Conservation (phyloP, 768 basidiomycete genomes). For the Pleurotus ostreatus region DNA sequence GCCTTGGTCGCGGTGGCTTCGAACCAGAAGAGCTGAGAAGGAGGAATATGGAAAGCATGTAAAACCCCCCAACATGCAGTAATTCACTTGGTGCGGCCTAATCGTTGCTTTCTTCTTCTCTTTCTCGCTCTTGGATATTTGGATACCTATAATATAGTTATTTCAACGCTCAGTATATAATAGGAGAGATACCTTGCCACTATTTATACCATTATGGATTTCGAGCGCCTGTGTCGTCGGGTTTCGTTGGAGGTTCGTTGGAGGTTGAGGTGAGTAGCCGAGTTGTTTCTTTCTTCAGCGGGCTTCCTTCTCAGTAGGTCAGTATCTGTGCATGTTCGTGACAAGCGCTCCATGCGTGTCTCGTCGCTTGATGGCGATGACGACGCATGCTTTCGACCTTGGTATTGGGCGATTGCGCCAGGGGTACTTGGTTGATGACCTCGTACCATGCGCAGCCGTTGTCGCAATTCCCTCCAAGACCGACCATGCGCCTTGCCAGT, state of each 20-base stretch:
- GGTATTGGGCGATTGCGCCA: neutral
- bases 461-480: too few species aligned
- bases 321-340: too few species aligned
- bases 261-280: too few species aligned
- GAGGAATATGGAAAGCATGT: constrained; percentile 3
- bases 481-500: neutral
- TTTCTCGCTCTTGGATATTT: neutral
- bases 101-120: neutral
- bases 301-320: too few species aligned
- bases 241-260: too few species aligned
- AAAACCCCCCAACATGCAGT: neutral
- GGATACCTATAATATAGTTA: too few species aligned
- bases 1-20: neutral
- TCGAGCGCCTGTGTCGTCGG: too few species aligned
- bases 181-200: too few species aligned
- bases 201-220: too few species aligned
- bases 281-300: too few species aligned
- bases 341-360: too few species aligned
- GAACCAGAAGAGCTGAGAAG: constrained; percentile 1
- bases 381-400: neutral
- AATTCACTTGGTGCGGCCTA: neutral
- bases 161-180: too few species aligned
- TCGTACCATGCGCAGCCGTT: neutral
- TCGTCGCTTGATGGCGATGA: neutral
- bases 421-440: neutral